A percentile compares a stretch with the other conserved stretches of the same genome.
phyloP scores from a whole-genome alignment of 768 basidiomycete species.

The Phanerochaete carnosa region DNA sequence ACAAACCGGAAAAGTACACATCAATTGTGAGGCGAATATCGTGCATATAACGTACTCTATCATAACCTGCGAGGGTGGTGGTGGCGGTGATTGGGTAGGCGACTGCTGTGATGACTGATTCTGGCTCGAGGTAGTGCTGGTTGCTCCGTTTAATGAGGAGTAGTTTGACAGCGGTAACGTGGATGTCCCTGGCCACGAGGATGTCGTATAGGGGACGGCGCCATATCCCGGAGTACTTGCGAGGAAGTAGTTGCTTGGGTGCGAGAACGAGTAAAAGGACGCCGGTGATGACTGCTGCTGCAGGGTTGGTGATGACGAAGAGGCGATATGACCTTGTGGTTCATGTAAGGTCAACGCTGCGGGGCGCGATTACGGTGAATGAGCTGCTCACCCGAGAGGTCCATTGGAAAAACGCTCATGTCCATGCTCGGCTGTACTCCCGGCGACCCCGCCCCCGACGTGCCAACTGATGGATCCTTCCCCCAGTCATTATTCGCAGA shows the following conservation, averaged over 20 bases:
- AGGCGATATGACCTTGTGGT: neutral
- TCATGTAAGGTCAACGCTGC: neutral
- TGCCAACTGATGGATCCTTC: slow-evolving; percentile 30
- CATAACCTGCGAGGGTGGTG: slow-evolving; percentile 42
- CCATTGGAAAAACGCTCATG: slow-evolving; percentile 42
- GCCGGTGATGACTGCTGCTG: slow-evolving; percentile 30
- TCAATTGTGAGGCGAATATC: neutral
- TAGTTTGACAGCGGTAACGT: slow-evolving; percentile 67
- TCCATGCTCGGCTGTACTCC: slow-evolving; percentile 33
- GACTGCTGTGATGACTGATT: slow-evolving; percentile 30
- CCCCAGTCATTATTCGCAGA: slow-evolving; percentile 21
- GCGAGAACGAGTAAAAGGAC: slow-evolving; percentile 33
- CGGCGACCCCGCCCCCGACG: slow-evolving; percentile 27
- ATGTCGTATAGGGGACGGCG: slow-evolving; percentile 50
- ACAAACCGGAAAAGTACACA: neutral
- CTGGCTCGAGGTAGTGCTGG: slow-evolving; percentile 38
- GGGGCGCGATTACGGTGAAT: neutral
- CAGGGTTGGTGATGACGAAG: neutral
- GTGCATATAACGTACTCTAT: slow-evolving; percentile 57
- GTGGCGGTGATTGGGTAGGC: slow-evolving; percentile 29
- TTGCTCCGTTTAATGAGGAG: slow-evolving; percentile 78
- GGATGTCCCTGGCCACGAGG: slow-evolving; percentile 36
- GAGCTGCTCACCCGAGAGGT: slow-evolving; percentile 39
- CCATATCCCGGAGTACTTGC: slow-evolving; percentile 43
- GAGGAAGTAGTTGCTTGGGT: slow-evolving; percentile 35